Percentiles rank a stretch among this genome's conserved stretches.
Conservation (phyloP, 495 filamentous ascomycete genomes). For the Poronia punctata region DNA sequence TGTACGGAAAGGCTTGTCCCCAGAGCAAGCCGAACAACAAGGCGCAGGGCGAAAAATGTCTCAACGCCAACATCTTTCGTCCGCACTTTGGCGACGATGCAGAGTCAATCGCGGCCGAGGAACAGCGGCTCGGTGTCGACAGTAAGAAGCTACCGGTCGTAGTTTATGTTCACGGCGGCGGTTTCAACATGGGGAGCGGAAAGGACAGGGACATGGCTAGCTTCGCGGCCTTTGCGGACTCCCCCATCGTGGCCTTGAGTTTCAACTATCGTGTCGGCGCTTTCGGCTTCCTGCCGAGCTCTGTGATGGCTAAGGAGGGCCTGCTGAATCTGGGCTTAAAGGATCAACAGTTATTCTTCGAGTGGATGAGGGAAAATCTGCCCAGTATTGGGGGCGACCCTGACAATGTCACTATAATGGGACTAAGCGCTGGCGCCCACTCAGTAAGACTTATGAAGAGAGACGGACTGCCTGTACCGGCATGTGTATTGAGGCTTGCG, state of each 20-base stretch:
- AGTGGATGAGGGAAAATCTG: slow-evolving; percentile 60
- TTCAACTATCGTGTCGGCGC: slow-evolving; percentile 65
- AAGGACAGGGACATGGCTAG: slow-evolving; percentile 40
- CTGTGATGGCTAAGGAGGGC: slow-evolving; percentile 45
- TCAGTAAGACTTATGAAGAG: slow-evolving; percentile 32
- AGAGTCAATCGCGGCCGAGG: slow-evolving; percentile 17
- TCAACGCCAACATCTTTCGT: slow-evolving; percentile 45
- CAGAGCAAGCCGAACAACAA: slow-evolving; percentile 17
- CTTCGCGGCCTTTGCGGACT: slow-evolving; percentile 48
- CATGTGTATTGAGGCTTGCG: not conserved
- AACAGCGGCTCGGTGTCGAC: slow-evolving; percentile 14
- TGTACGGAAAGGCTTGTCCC: slow-evolving; percentile 39
- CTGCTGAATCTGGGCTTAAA: slow-evolving; percentile 60
- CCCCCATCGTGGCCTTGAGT: slow-evolving; percentile 50
- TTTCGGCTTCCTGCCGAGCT: slow-evolving; percentile 59
- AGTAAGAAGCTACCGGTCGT: slow-evolving; percentile 47
- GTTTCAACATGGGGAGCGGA: slow-evolving; percentile 43
- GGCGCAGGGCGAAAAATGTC: slow-evolving; percentile 42
- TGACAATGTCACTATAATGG: slow-evolving; percentile 57
- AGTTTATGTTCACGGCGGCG: slow-evolving; percentile 51
- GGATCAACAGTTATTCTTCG: slow-evolving; percentile 57
- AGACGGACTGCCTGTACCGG: too few species aligned
- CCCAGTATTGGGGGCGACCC: slow-evolving; percentile 56
- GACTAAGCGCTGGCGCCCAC: slow-evolving; percentile 61
- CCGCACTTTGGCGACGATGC: slow-evolving; percentile 25